These are phyloP conservation scores for Talaromyces nanjingensis DNA, from an alignment of 495 filamentous ascomycete genomes.

Conservation along the genomic window DNA sequence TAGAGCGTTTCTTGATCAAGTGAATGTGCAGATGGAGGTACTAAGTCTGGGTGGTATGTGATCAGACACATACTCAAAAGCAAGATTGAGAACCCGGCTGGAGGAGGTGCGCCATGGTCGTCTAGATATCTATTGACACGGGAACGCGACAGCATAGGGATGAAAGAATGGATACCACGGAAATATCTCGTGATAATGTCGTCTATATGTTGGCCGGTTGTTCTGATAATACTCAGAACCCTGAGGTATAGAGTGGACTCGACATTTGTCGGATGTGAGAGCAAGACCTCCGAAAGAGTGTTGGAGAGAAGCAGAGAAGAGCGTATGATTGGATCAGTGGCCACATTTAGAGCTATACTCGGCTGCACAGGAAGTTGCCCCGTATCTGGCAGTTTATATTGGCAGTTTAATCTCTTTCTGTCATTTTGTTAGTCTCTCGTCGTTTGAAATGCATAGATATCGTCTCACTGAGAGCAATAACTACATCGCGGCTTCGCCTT, in stretches of 20 bases:
- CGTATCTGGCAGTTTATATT: not conserved
- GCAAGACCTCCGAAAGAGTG: slow-evolving; percentile 10
- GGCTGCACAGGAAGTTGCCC: not conserved
- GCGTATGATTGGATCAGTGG: slow-evolving; percentile 10
- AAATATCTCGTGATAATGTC: slow-evolving; percentile 31
- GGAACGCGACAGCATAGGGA: slow-evolving; percentile 29
- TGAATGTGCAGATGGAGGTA: not conserved
- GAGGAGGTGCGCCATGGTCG: slow-evolving; percentile 12
- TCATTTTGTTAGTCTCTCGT: too few relatives aligned
- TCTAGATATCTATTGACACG: slow-evolving; percentile 22
- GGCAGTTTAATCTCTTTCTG: slow-evolving; percentile 12
- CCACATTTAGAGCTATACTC: not conserved
- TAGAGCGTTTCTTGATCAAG: slow-evolving; percentile 22
- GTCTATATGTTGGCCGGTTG: slow-evolving; percentile 24
- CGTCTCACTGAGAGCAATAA: slow-evolving; percentile 25
- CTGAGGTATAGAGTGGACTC: slow-evolving; percentile 19
- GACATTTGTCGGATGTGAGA: slow-evolving; percentile 4
- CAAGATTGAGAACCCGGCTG: slow-evolving; percentile 24
- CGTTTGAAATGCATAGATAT: not conserved
- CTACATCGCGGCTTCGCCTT: slow-evolving; percentile 26
- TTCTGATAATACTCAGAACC: slow-evolving; percentile 21
- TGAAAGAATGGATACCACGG: slow-evolving; percentile 23
- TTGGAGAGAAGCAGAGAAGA: slow-evolving; percentile 10
- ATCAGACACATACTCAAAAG: slow-evolving; percentile 29
- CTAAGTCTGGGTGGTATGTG: slow-evolving; percentile 14